A percentile compares a stretch with the other conserved stretches of the same genome.
Evolutionary conservation across 345 rosid genomes (phyloP).

Genomic region (Eucalyptus melliodora): DNA sequence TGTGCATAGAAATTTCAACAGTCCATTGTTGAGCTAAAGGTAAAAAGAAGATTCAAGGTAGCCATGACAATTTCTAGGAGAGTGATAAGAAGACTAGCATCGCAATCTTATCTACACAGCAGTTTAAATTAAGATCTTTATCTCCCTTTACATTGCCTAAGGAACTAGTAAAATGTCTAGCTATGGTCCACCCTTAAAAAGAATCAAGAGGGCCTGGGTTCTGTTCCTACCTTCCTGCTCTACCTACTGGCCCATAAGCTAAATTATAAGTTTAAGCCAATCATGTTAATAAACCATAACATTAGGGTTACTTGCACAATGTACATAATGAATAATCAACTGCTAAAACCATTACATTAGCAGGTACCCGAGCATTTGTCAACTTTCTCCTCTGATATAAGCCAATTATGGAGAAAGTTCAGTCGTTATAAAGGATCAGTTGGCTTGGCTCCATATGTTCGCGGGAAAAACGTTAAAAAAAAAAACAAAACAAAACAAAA

Average conservation of each 20-base stretch:
- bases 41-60: neutral
- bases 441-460: neutral
- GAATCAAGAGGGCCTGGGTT: neutral
- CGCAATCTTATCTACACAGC: neutral
- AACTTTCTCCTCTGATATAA: neutral
- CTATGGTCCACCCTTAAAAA: neutral
- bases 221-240: neutral
- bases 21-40: neutral
- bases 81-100: neutral
- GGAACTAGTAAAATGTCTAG: neutral
- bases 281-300: neutral
- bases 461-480: neutral
- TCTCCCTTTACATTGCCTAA: neutral
- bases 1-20: neutral
- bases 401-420: neutral
- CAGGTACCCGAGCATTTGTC: neutral
- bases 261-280: neutral
- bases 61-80: neutral
- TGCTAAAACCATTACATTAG: neutral
- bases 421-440: neutral
- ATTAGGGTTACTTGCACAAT: neutral
- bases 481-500: rapidly evolving
- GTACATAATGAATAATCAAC: neutral
- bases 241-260: neutral
- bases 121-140: neutral